Conservation (phyloP, 176 grass and related monocot species). For the Melocanna baccifera region DNA sequence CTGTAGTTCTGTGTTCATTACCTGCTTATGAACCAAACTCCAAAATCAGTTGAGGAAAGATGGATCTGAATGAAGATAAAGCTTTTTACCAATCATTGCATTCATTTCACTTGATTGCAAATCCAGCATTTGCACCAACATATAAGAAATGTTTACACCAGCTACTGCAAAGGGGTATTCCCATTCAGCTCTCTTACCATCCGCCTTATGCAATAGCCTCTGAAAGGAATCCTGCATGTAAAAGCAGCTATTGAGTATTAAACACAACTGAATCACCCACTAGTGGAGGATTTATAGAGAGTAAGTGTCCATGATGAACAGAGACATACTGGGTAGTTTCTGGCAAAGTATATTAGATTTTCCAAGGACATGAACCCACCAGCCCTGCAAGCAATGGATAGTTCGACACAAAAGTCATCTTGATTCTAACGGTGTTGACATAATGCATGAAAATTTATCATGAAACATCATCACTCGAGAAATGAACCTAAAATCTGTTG, state of each 20-base stretch:
- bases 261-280: conserved; percentile 12
- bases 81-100: not conserved
- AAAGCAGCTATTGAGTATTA: conserved; percentile 26
- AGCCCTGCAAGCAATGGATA: conserved; percentile 41
- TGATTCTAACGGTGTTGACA: conserved; percentile 15
- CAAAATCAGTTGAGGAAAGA: not conserved
- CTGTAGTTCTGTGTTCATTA: not conserved
- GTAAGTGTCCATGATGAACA: conserved; percentile 9
- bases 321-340: conserved; percentile 59
- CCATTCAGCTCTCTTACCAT: conserved; percentile 65
- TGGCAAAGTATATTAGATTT: conserved; percentile 71
- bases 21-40: not conserved
- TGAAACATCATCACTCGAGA: conserved; percentile 19
- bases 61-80: not conserved
- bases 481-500: conserved; percentile 84
- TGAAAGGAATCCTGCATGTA: conserved; percentile 67
- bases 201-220: conserved; percentile 55
- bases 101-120: conserved; percentile 55
- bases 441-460: conserved; percentile 10
- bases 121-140: conserved; percentile 63
- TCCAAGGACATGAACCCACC: conserved; percentile 75
- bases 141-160: conserved; percentile 74
- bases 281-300: not conserved
- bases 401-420: not conserved
- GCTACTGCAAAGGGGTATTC: conserved; percentile 76